A percentile compares a stretch with the other conserved stretches of the same genome.
These are phyloP conservation scores for Zopfia rhizophila DNA, from an alignment of 2,329 filamentous ascomycete species.

Conservation along the genomic window DNA sequence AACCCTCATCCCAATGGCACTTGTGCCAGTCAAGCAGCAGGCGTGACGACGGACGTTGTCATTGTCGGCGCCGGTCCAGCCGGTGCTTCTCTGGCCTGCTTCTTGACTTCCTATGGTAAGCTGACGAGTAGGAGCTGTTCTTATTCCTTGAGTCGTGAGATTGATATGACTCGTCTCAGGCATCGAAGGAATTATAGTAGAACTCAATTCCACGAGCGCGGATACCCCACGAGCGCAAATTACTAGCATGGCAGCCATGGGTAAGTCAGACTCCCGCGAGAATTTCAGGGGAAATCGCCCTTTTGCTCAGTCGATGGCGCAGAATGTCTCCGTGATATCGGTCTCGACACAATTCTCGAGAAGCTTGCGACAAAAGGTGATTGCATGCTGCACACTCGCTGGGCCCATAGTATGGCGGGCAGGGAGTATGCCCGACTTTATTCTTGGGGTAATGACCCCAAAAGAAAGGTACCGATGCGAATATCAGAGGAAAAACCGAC, in stretches of 20 bases:
- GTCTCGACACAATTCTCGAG: slow-evolving; percentile 48
- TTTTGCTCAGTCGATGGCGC: background rate
- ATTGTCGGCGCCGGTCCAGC: slow-evolving; percentile 65
- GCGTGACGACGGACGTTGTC: slow-evolving; percentile 57
- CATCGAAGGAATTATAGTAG: slow-evolving; percentile 8
- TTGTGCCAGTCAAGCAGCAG: background rate
- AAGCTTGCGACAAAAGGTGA: slow-evolving; percentile 42
- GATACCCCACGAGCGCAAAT: slow-evolving; percentile 69
- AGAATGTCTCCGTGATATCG: slow-evolving; percentile 59
- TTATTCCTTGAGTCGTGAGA: background rate
- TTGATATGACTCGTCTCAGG: background rate
- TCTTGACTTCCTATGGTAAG: slow-evolving; percentile 60
- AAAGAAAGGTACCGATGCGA: too few relatives aligned
- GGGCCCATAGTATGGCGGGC: slow-evolving; percentile 55
- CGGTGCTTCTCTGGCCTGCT: slow-evolving; percentile 64
- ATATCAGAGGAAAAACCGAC: too few relatives aligned
- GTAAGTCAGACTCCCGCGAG: too few relatives aligned
- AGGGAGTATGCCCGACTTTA: slow-evolving; percentile 56
- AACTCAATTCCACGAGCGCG: too few relatives aligned
- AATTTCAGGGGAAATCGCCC: too few relatives aligned
- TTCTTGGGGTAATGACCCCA: slow-evolving; percentile 56
- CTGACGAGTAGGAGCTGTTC: background rate
- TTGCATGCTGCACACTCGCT: slow-evolving; percentile 54
- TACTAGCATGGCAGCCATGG: slow-evolving; percentile 65
- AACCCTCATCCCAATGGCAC: background rate